A percentile compares a stretch with the other conserved stretches of the same genome.
These are phyloP conservation scores for Gypsophila paniculata DNA, from an alignment of 179 eudicot species.

Conservation along the genomic window DNA sequence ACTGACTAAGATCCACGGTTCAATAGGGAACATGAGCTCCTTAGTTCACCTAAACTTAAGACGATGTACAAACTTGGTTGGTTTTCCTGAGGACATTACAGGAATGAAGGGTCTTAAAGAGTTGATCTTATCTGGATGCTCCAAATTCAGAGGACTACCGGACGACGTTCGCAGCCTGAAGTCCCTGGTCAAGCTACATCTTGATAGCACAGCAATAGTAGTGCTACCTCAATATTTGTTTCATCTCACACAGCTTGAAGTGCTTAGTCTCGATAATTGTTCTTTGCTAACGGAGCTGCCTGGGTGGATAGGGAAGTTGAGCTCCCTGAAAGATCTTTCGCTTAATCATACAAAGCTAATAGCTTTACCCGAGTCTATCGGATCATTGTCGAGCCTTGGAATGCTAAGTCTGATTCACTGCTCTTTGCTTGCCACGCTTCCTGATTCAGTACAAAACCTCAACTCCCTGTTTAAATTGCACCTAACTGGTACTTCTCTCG, in stretches of 20 bases:
- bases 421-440: conserved; percentile 33
- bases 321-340: conserved; percentile 39
- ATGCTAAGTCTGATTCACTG: conserved; percentile 34
- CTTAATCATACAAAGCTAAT: conserved; percentile 29
- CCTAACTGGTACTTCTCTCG: conserved; percentile 33
- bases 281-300: conserved; percentile 35
- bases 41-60: conserved; percentile 45
- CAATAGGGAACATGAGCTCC: conserved; percentile 41
- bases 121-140: conserved; percentile 48
- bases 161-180: conserved; percentile 37
- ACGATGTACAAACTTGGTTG: conserved; percentile 37
- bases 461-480: conserved; percentile 31
- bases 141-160: conserved; percentile 43
- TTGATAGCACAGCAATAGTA: conserved; percentile 39
- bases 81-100: conserved; percentile 48
- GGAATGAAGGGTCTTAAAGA: conserved; percentile 50
- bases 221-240: conserved; percentile 39
- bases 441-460: conserved; percentile 41
- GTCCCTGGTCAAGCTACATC: conserved; percentile 37
- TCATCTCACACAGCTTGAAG: conserved; percentile 44
- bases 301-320: conserved; percentile 29
- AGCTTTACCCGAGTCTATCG: conserved; percentile 40
- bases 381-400: conserved; percentile 40
- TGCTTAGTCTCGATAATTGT: conserved; percentile 39
- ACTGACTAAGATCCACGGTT: conserved; percentile 39